Percentiles rank a stretch among this genome's conserved stretches.
Evolutionary conservation across 768 basidiomycete genomes (phyloP).

Genomic region (Auriscalpium orientale): DNA sequence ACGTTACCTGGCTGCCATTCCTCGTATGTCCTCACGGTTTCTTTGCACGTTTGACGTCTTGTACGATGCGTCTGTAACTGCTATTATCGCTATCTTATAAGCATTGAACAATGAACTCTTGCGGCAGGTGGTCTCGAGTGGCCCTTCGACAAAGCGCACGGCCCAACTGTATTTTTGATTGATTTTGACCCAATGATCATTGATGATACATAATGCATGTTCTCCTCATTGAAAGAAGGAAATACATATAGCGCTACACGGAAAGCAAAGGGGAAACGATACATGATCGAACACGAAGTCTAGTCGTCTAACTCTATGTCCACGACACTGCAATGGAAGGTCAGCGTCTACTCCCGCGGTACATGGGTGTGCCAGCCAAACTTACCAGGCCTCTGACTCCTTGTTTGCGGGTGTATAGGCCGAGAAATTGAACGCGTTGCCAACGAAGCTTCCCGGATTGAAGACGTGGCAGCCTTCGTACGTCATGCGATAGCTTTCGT

Average conservation of each 20-base stretch:
- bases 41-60: neutral
- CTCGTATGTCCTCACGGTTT: neutral
- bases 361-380: neutral
- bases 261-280: too few relatives aligned
- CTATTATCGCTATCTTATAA: neutral
- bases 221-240: too few relatives aligned
- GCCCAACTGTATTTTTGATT: too few relatives aligned
- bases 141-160: too few relatives aligned
- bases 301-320: constrained; percentile 10
- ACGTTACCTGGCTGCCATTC: neutral
- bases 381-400: constrained; percentile 81
- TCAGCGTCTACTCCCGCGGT: neutral
- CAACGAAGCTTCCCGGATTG: constrained; percentile 91
- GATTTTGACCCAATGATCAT: too few relatives aligned
- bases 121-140: neutral
- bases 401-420: constrained; percentile 82
- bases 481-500: constrained; percentile 91
- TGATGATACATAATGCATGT: too few relatives aligned
- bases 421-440: constrained; percentile 77
- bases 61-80: constrained; percentile 7
- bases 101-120: neutral
- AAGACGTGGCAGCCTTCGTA: constrained; percentile 99
- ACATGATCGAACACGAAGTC: neutral
- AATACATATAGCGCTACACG: too few relatives aligned
- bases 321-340: constrained; percentile 3